Evolutionary conservation across 1,139 yeast species (phyloP), one percentile per base, ranked within the genome.

Genomic region (Lodderomyces parapsilosis): DNA sequence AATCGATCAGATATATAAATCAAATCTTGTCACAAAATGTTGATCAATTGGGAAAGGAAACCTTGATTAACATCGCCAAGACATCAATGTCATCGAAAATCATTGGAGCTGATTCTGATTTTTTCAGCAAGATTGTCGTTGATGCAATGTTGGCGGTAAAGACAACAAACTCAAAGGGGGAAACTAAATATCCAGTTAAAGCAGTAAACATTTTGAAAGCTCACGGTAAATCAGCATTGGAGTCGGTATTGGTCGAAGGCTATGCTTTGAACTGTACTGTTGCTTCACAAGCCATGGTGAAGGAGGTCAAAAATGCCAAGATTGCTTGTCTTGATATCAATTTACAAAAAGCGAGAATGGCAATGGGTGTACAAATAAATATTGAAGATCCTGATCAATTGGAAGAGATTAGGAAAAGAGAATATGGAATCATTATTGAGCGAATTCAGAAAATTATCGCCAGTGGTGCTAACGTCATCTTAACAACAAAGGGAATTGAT

Each of bases 401-500:
- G 56, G 99, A 94, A 69, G 93, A 90, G 60, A 91, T 94, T 55
- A 81, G 99, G 61, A 85, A 90, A 65, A 82, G 98, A 59, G 99
- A 94, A 69, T 84, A 85, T 57, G 97, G 93, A 44, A 89, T 94
- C 50, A 82, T 91, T 33, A 72, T 89, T 52, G 99, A 93, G 62
- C 85, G 94, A 66, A 85, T 93, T 56, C 79, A 79, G 55, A 93
- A 88, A 66, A 88, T 94, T 60, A 80, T 94, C 59, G 81, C 75
- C 51, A 83, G 98, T 8, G 99, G 99, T 50, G 99, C 99, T 43
- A 94, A 93, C 58, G 99, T 94, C 43, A 89, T 94, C 31, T 74
- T 94, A 50, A 94, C 99, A 30, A 93, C 99, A 22, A 93, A 94
- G 71, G 99, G 99, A 54, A 94, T 94, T 56, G 99, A 94, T 66